Percentiles rank a stretch among this genome's conserved stretches.
Conservation (phyloP, 2,329 filamentous ascomycete species). For the Macrophomina pseudophaseolina region DNA sequence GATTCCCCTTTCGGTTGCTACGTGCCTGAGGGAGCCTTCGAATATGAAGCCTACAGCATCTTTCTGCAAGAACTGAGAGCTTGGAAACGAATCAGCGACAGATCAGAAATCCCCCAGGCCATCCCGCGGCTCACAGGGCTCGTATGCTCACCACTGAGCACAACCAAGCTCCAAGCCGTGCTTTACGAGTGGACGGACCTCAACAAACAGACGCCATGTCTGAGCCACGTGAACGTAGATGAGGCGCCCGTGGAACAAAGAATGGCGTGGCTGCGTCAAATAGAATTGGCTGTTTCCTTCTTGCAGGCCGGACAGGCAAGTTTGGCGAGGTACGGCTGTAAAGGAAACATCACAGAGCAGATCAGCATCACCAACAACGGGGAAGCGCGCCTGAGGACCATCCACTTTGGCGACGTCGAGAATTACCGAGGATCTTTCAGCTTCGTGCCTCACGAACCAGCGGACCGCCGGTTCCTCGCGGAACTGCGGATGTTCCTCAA, state of each 20-base stretch:
- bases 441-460: background rate
- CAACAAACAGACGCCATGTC: background rate
- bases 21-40: background rate
- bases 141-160: background rate
- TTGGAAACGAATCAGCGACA: background rate
- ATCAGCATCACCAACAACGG: background rate
- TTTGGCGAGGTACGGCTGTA: background rate
- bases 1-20: background rate
- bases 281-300: background rate
- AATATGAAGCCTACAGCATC: background rate
- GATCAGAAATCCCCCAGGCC: background rate
- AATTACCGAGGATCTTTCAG: background rate
- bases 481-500: constrained; percentile 1
- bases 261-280: background rate
- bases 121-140: background rate
- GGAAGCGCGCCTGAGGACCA: background rate
- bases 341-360: background rate
- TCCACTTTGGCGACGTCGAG: constrained; percentile 6
- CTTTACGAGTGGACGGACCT: constrained; percentile 1
- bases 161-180: background rate
- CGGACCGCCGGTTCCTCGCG: background rate
- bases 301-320: background rate
- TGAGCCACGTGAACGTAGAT: background rate
- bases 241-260: background rate
- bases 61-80: background rate